phyloP scores from a whole-genome alignment of 1,284 basidiomycete species.

The Xerocomus amazonicus region DNA sequence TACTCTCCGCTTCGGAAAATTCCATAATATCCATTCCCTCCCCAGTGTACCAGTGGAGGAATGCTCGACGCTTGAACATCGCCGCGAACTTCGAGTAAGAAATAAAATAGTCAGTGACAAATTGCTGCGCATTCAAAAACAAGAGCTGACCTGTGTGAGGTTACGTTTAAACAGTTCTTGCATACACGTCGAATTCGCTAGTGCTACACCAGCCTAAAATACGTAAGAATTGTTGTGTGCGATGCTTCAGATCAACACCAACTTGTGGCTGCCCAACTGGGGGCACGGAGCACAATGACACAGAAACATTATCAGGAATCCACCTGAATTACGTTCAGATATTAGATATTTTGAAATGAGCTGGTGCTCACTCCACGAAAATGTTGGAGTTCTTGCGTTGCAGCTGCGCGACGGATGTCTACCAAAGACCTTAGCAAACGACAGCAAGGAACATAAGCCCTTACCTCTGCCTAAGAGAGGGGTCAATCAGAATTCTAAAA shows the following conservation, averaged over 20 bases:
- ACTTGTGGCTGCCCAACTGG: slow-evolving; percentile 76
- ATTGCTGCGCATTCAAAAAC: slow-evolving; percentile 2
- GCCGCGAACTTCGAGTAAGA: slow-evolving; percentile 55
- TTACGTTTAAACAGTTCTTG: slow-evolving; percentile 89
- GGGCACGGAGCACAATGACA: slow-evolving; percentile 79
- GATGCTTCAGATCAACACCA: slow-evolving; percentile 17
- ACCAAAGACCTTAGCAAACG: slow-evolving; percentile 2
- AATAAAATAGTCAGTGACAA: slow-evolving; percentile 6
- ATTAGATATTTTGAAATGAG: neutral
- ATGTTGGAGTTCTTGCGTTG: slow-evolving; percentile 69
- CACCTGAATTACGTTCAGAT: slow-evolving; percentile 46
- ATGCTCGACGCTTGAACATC: slow-evolving; percentile 84
- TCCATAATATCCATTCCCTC: slow-evolving; percentile 94
- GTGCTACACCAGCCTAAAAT: slow-evolving; percentile 65
- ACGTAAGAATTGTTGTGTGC: slow-evolving; percentile 1
- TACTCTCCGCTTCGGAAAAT: slow-evolving; percentile 88
- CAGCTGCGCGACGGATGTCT: slow-evolving; percentile 50
- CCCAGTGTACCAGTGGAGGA: slow-evolving; percentile 88
- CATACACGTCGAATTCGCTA: slow-evolving; percentile 84
- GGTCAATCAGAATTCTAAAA: neutral
- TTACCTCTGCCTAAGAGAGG: slow-evolving; percentile 36
- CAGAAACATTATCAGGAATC: slow-evolving; percentile 83
- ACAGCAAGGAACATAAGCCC: neutral
- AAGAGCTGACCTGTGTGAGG: slow-evolving; percentile 48
- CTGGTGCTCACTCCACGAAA: slow-evolving; percentile 67